Base-by-base conservation (phyloP, 2,329 filamentous ascomycete species). In the Ramularia endophylla region DNA sequence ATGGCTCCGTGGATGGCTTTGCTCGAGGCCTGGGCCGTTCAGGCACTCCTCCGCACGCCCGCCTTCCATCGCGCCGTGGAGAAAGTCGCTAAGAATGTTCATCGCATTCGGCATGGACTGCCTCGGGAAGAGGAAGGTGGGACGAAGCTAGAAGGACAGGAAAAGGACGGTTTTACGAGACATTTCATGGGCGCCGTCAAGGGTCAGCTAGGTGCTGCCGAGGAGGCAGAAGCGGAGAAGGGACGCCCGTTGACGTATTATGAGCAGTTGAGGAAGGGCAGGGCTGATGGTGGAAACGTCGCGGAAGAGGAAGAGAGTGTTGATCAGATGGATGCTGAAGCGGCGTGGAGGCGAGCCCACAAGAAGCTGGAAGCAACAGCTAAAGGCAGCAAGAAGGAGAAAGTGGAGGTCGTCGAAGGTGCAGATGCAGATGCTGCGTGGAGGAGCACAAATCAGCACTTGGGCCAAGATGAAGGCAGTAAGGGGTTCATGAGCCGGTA, bases 61-160 rank as follows among this genome's bases (percentile, higher is more conserved):
- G 57, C 66, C 27, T 80, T 79, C 63, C 76, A 79, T 52, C 66
- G 69, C 40, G 65, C 55, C 18, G 72, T 79, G 13, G 67, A 71
- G 17, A 67, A 66, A 41, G 65, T 73, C 9, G 74, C 77, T 36
- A 65, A 63, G 45, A 61, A 60, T 42, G 65, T 73, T 43, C 65
- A 70, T 47, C 58, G 63, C 22, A 51, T 73, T 11, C 59, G 60
- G 13, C 61, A 72, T 46, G 71, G 70, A 35, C 68, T 70, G 32
- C 70, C 75, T 43, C 67, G 60, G 8, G 66, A 65, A 51, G 72
- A 70, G 53, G 65, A 73, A 60, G 65, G 73, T 37, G 68, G 66
- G 27, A 70, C 65, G 22, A 69, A 68, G 18, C 63, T 73, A 36
- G 69, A 74, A 40, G 27, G 48, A 25, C 45, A 50, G 54, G 57